Conservation (phyloP, 768 basidiomycete genomes). For the Paxillus involutus region DNA sequence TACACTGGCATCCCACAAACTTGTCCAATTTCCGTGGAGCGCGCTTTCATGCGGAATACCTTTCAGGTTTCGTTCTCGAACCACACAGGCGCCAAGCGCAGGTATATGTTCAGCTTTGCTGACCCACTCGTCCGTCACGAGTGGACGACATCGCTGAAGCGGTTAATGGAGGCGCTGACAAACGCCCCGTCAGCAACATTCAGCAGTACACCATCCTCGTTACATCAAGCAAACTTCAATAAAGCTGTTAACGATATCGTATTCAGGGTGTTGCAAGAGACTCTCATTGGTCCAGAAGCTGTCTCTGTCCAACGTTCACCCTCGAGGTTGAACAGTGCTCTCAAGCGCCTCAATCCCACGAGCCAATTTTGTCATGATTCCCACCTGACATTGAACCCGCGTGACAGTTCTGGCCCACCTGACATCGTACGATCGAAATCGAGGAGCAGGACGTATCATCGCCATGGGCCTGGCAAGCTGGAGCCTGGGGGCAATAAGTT, state of each 20-base stretch:
- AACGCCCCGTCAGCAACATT: slow-evolving; percentile 24
- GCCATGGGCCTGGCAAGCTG: slow-evolving; percentile 60
- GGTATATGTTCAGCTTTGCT: slow-evolving; percentile 94
- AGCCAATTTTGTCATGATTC: slow-evolving; percentile 17
- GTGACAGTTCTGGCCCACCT: slow-evolving; percentile 21
- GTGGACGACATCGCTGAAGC: slow-evolving; percentile 69
- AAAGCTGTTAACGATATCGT: slow-evolving; percentile 74
- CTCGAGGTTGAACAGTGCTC: slow-evolving; percentile 32
- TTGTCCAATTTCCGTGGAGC: slow-evolving; percentile 76
- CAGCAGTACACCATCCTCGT: slow-evolving; percentile 35
- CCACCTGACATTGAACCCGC: slow-evolving; percentile 26
- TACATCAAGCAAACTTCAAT: slow-evolving; percentile 46
- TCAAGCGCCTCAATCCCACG: slow-evolving; percentile 31
- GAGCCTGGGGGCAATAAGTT: slow-evolving; percentile 50
- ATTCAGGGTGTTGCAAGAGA: slow-evolving; percentile 83
- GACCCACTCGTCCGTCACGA: slow-evolving; percentile 74
- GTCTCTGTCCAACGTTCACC: slow-evolving; percentile 19
- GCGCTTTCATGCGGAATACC: slow-evolving; percentile 95
- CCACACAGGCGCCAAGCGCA: slow-evolving; percentile 64
- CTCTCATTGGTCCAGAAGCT: slow-evolving; percentile 53
- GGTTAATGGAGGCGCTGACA: slow-evolving; percentile 57
- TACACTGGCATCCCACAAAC: slow-evolving; percentile 84
- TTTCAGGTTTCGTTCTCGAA: slow-evolving; percentile 88
- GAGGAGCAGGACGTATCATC: slow-evolving; percentile 66
- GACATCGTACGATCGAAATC: slow-evolving; percentile 65